These are phyloP conservation scores for Lyophyllum atratum DNA, from an alignment of 768 basidiomycete genomes.

Conservation along the genomic window DNA sequence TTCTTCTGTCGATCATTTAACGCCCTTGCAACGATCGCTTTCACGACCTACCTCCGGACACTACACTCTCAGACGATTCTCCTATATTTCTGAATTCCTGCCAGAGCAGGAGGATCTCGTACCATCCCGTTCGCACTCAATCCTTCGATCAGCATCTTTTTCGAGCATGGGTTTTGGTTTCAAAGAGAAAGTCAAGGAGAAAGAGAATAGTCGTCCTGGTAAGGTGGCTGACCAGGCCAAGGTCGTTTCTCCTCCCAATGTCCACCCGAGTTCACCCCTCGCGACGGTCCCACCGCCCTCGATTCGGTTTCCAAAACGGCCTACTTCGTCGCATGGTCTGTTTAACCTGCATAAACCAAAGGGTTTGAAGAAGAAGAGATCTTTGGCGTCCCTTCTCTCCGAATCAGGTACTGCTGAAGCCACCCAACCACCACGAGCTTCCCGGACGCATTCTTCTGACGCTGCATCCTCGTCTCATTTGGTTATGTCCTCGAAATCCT, in stretches of 20 bases:
- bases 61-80: conserved; percentile 39
- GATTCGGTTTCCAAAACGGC: conserved; percentile 7
- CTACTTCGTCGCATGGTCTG: conserved; percentile 18
- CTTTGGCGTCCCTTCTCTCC: conserved; percentile 35
- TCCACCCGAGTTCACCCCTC: background rate
- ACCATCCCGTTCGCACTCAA: conserved; percentile 17
- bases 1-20: conserved; percentile 13
- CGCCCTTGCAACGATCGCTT: conserved; percentile 14
- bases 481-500: background rate
- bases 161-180: conserved; percentile 39
- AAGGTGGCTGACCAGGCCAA: conserved; percentile 2
- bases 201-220: conserved; percentile 14
- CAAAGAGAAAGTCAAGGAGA: conserved; percentile 32
- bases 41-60: conserved; percentile 28
- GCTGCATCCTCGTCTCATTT: conserved; percentile 3
- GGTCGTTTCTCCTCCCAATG: background rate
- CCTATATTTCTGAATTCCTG: conserved; percentile 28
- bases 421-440: conserved; percentile 4
- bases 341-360: conserved; percentile 20
- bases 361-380: conserved; percentile 37
- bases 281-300: conserved; percentile 11
- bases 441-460: conserved; percentile 14
- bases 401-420: conserved; percentile 5
- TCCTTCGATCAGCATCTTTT: conserved; percentile 33
- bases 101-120: conserved; percentile 17